Evolutionary conservation across 345 rosid genomes (phyloP).

Genomic region (Hibiscus mutabilis): DNA sequence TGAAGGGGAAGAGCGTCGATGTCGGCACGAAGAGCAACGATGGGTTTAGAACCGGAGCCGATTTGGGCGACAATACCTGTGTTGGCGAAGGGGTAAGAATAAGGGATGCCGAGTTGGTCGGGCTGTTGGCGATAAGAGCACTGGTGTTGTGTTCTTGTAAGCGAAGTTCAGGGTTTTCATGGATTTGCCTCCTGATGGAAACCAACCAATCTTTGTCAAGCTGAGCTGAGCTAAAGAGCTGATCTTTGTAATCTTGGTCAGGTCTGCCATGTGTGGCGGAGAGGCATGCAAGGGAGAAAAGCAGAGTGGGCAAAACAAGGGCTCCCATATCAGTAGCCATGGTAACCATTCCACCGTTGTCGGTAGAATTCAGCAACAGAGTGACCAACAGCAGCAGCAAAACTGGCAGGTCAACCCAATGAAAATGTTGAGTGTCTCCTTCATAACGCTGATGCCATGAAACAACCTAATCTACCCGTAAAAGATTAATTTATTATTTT

Average conservation of each 20-base stretch:
- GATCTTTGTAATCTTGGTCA: constrained; percentile 24
- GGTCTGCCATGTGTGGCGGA: not conserved
- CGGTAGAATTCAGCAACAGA: not conserved
- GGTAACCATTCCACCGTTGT: constrained; percentile 4
- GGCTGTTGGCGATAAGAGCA: constrained; percentile 63
- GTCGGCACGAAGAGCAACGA: constrained; percentile 82
- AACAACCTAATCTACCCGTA: too few species aligned
- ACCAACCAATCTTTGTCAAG: constrained; percentile 54
- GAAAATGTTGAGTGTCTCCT: too few species aligned
- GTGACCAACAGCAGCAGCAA: not conserved
- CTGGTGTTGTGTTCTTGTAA: constrained; percentile 69
- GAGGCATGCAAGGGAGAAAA: constrained; percentile 14
- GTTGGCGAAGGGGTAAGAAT: constrained; percentile 54
- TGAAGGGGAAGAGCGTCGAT: constrained; percentile 79
- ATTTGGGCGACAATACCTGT: constrained; percentile 69
- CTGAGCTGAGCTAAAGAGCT: constrained; percentile 37
- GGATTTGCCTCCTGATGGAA: constrained; percentile 63
- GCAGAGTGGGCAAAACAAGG: constrained; percentile 10
- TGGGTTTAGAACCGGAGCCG: constrained; percentile 64
- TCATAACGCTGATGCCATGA: too few species aligned
- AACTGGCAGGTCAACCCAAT: too few species aligned
- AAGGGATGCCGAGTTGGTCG: constrained; percentile 45
- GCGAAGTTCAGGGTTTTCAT: constrained; percentile 72
- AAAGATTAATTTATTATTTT: too few species aligned
- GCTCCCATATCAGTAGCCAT: not conserved